Evolutionary conservation across 208 protist genomes (phyloP), one percentile per base, ranked within the genome.

Genomic region (Leishmania turanica): DNA sequence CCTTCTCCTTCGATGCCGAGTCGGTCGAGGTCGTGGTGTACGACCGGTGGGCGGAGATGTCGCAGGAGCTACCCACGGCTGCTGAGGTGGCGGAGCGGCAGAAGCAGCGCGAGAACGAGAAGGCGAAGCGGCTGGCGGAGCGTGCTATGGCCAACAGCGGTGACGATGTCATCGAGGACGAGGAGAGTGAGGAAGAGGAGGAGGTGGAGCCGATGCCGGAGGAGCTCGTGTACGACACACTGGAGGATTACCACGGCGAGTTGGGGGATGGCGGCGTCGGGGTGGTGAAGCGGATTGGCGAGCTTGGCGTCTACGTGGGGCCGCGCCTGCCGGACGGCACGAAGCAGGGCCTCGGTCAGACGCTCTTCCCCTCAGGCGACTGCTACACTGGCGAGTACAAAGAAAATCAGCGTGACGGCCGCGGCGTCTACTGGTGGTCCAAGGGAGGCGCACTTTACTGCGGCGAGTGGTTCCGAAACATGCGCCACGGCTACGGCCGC

Each of bases 221-320:
- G 79, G 92, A 98, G 70, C 82, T 97, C 19, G 95, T 98, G 64
- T 94, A 93, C 83, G 92, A 95, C 27, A 80, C 88, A 1, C 87
- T 97, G 11, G 86, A 91, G 40, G 95, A 97, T 60, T 96, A 95
- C 88, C 92, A 97, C 83, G 93, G 95, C 40, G 88, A 97, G 81
- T 96, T 89, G 90, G 92, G 92, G 31, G 90, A 95, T 40, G 58
- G 84, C 53, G 93, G 92, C 24, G 85, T 92, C 0, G 91, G 90
- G 53, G 64, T 96, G 72, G 93, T 98, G 34, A 96, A 96, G 86
- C 90, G 89, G 58, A 93, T 98, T 75, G 95, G 95, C 64, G 95
- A 98, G 88, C 89, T 98, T n/a, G 95, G 95, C 68, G 85, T 97
- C 3, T 98, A 94, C 80, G 40, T 89, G n/a, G 95, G 95, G 21